Evolutionary conservation across 2,329 filamentous ascomycete species (phyloP).

Genomic region (Ophiostoma triangulosporum): DNA sequence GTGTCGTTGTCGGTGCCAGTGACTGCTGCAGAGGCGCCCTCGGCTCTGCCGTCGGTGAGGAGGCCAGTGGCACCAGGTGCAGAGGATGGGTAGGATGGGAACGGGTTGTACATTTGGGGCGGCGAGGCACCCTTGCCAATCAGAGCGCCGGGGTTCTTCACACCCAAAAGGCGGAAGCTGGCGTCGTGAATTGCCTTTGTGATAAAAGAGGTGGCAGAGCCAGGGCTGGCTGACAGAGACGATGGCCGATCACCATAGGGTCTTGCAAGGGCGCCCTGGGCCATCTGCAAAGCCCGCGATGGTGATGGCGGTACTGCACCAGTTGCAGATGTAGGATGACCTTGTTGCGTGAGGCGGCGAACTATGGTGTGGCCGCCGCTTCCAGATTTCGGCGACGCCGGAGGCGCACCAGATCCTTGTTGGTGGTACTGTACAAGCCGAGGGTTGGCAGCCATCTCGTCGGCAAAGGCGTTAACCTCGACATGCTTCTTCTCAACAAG

Average conservation of each 20-base stretch:
- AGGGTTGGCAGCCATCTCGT: slow-evolving; percentile 80
- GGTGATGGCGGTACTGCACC: slow-evolving; percentile 54
- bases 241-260: slow-evolving; percentile 55
- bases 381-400: slow-evolving; percentile 35
- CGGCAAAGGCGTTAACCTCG: slow-evolving; percentile 92
- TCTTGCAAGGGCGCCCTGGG: slow-evolving; percentile 44
- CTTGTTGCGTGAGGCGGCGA: slow-evolving; percentile 68
- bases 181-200: slow-evolving; percentile 93
- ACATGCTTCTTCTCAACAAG: slow-evolving; percentile 90
- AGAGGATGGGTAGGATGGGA: slow-evolving; percentile 64
- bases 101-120: slow-evolving; percentile 63
- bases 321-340: slow-evolving; percentile 51
- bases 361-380: slow-evolving; percentile 46
- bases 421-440: slow-evolving; percentile 33
- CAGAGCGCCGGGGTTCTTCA: slow-evolving; percentile 52
- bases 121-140: slow-evolving; percentile 54
- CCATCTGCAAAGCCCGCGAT: slow-evolving; percentile 63
- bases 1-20: slow-evolving; percentile 58
- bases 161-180: slow-evolving; percentile 59
- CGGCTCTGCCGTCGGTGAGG: slow-evolving; percentile 11
- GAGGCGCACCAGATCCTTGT: slow-evolving; percentile 21
- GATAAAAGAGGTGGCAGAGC: slow-evolving; percentile 76
- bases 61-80: slow-evolving; percentile 8
- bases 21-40: slow-evolving; percentile 33
- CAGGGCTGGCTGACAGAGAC: slow-evolving; percentile 58